Evolutionary conservation across 768 basidiomycete genomes (phyloP).

Genomic region (Lactarius hengduanensis): DNA sequence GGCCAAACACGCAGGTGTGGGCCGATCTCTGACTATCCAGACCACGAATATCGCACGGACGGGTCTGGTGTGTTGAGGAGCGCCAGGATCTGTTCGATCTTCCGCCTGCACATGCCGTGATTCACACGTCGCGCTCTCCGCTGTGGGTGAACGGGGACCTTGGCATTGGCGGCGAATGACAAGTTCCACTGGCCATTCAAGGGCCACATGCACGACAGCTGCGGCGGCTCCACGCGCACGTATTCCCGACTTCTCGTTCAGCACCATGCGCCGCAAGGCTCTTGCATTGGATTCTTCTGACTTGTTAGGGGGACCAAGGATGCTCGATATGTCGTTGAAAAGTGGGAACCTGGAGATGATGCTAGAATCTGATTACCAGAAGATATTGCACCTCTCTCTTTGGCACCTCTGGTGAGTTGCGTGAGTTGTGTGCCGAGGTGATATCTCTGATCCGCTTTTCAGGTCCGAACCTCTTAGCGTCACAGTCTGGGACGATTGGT

Average conservation of each 20-base stretch:
- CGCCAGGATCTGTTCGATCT: too few species aligned
- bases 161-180: too few species aligned
- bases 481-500: conserved; percentile 82
- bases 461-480: conserved; percentile 80
- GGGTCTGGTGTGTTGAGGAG: too few species aligned
- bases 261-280: conserved; percentile 61
- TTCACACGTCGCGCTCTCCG: too few species aligned
- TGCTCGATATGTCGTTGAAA: conserved; percentile 74
- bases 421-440: not conserved
- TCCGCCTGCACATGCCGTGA: too few species aligned
- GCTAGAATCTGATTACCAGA: conserved; percentile 75
- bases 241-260: conserved; percentile 72
- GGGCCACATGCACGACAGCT: too few species aligned
- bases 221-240: conserved; percentile 37
- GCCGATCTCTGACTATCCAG: too few species aligned
- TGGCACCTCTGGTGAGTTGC: conserved; percentile 61
- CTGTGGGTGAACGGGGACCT: too few species aligned
- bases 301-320: conserved; percentile 39
- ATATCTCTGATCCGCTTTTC: conserved; percentile 9
- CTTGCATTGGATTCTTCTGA: conserved; percentile 33
- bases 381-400: conserved; percentile 69
- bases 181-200: too few species aligned
- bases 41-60: too few species aligned
- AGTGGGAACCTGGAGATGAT: conserved; percentile 65
- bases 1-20: too few species aligned